Base-by-base conservation (phyloP, 345 rosid genomes). In the Raphanus raphanistrum region DNA sequence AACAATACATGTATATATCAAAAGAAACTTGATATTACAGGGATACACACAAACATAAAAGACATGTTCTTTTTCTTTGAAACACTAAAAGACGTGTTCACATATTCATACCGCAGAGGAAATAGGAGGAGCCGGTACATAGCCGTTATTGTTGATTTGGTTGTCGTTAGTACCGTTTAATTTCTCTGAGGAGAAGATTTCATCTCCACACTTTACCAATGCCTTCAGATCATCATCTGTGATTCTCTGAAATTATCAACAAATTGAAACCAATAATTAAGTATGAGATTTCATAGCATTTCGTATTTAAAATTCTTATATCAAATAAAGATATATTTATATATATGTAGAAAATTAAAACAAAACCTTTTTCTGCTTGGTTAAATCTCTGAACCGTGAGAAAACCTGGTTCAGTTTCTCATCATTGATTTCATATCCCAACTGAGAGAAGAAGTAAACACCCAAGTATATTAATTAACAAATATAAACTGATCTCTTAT, bases 381-480 rank as follows among this genome's bases (percentile, higher is more conserved):
- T 96, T 52, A 95, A 87, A 11, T 90, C 85, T 76, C 88, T 94
- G 83, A 89, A 94, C 54, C 76, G 83, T 94, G 90, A 87, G 80
- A 94, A 92, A 31, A 92, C 82, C 36, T 41, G 86, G 63, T 82
- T 87, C n/a, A 94, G 82, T 78, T 90, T 88, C 60, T 85, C 90
- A 70, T 86, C 89, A 65, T 81, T 84, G 76, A 92, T 66, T 74
- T 92, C 95, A 72, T 86, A 94, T 59, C 97, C 97, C 78, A 92
- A 91, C 98, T 94, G 88, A 28, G 12, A 41, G 68, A 50, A 76
- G 38, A 11, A 33, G 58, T 3, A 35, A 66, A 59, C 0, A 55
- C 12, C 12, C 13, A 55, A 8, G 5, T 55, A 17, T 55, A 2
- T 55, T 55, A 17, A 8, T 6, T 0, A 17, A 7, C 12, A 41